Conservation (phyloP, 768 basidiomycete genomes). For the Pisolithus orientalis region DNA sequence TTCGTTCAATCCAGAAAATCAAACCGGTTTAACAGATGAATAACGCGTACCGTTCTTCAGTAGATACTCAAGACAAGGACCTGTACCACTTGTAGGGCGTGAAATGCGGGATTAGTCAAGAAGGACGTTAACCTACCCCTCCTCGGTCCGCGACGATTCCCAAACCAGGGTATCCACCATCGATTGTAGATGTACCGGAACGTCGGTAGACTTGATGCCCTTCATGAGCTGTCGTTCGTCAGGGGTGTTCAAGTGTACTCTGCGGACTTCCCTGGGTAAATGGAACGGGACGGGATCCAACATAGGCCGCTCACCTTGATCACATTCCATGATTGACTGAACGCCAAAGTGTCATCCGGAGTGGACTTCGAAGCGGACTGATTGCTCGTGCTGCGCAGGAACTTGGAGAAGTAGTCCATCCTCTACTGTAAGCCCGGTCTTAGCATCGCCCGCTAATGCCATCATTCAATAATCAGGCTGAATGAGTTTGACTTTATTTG, state of each 20-base stretch:
- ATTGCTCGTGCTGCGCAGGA: conserved; percentile 42
- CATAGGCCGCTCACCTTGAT: conserved; percentile 49
- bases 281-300: neutral
- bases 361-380: conserved; percentile 42
- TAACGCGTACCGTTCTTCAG: conserved; percentile 68
- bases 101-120: conserved; percentile 3
- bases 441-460: neutral
- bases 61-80: conserved; percentile 85
- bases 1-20: neutral
- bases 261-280: conserved; percentile 26
- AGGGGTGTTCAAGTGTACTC: conserved; percentile 82
- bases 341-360: conserved; percentile 66
- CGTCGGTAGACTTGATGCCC: conserved; percentile 78
- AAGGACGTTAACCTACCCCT: conserved; percentile 56
- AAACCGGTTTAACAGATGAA: neutral
- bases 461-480: neutral
- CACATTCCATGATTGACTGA: conserved; percentile 67
- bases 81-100: conserved; percentile 57
- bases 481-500: too few relatives aligned
- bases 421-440: neutral
- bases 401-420: conserved; percentile 88
- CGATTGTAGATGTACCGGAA: conserved; percentile 65
- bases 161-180: conserved; percentile 84
- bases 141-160: conserved; percentile 80
- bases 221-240: conserved; percentile 83